Percentiles rank a stretch among this genome's conserved stretches.
Conservation (phyloP, 192 early-diverging fungal genomes). For the Pilobolus umbonatus region DNA sequence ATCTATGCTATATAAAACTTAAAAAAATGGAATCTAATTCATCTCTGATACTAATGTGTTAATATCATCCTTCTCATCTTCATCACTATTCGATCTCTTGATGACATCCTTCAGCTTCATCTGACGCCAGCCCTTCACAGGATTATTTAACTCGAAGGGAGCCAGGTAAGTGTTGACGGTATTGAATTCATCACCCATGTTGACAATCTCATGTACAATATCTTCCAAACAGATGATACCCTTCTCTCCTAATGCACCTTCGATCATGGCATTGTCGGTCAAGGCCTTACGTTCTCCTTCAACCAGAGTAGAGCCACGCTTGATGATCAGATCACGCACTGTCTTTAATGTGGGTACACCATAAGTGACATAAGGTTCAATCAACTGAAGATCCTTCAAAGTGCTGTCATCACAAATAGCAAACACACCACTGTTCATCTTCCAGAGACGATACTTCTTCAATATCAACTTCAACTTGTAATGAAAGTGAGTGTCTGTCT, state of each 20-base stretch:
- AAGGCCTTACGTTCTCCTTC: conserved; percentile 19
- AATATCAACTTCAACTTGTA: conserved; percentile 8
- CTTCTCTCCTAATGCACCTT: conserved; percentile 13
- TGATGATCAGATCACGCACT: conserved; percentile 19
- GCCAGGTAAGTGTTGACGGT: conserved; percentile 6
- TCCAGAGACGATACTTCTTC: conserved; percentile 1
- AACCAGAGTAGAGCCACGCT: conserved; percentile 18
- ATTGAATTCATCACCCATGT: conserved; percentile 11
- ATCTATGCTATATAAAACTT: too few species aligned
- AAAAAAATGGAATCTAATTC: conserved; percentile 12
- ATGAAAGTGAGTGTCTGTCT: conserved; percentile 2
- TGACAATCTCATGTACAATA: conserved; percentile 26
- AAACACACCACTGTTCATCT: conserved; percentile 21
- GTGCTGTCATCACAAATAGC: background rate
- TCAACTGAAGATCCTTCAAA: background rate
- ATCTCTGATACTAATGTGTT: conserved; percentile 20
- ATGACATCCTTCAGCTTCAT: conserved; percentile 11
- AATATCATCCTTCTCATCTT: conserved; percentile 11
- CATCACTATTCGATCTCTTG: conserved; percentile 1
- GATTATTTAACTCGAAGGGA: conserved; percentile 12
- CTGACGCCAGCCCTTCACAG: conserved; percentile 19
- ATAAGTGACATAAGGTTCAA: conserved; percentile 19
- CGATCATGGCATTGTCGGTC: conserved; percentile 27
- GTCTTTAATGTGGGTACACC: conserved; percentile 20
- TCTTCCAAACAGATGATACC: conserved; percentile 31